Percentiles rank a stretch among this genome's conserved stretches.
These are phyloP conservation scores for Oenanthe javanica DNA, from an alignment of 140 eudicot species.

Conservation along the genomic window DNA sequence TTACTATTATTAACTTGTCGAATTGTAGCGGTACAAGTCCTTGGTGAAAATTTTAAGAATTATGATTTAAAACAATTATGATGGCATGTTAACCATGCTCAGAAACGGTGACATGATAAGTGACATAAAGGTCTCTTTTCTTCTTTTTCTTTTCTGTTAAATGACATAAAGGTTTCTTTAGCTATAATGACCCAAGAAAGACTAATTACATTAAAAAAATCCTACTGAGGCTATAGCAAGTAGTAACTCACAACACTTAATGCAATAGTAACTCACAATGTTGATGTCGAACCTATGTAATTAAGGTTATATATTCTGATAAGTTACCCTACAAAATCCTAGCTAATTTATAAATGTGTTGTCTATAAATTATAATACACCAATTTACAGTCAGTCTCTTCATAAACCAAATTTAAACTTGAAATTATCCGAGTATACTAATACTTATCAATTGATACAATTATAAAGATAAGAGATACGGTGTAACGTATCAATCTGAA, in stretches of 20 bases:
- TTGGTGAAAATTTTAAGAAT: constrained; percentile 10
- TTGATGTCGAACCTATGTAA: background rate
- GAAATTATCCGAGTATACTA: background rate
- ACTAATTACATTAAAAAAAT: constrained; percentile 1
- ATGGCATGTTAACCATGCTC: constrained; percentile 26
- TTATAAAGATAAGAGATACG: background rate
- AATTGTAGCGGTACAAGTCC: constrained; percentile 19
- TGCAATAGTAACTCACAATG: background rate
- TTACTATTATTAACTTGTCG: background rate
- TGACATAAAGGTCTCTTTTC: constrained; percentile 8
- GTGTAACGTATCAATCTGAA: background rate
- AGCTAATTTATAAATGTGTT: background rate
- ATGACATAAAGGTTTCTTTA: constrained; percentile 11
- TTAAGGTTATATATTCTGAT: background rate
- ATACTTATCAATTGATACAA: background rate
- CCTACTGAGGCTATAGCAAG: background rate
- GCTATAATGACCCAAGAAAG: background rate
- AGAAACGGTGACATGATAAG: constrained; percentile 20
- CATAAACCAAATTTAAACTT: background rate
- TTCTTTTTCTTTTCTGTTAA: background rate
- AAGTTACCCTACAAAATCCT: background rate
- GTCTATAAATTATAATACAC: background rate
- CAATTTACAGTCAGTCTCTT: background rate
- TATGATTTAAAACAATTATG: constrained; percentile 30
- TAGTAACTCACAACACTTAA: too few species aligned